Percentiles rank a stretch among this genome's conserved stretches.
These are phyloP conservation scores for Decorospora gaudefroyi DNA, from an alignment of 2,329 filamentous ascomycete species.

Conservation along the genomic window DNA sequence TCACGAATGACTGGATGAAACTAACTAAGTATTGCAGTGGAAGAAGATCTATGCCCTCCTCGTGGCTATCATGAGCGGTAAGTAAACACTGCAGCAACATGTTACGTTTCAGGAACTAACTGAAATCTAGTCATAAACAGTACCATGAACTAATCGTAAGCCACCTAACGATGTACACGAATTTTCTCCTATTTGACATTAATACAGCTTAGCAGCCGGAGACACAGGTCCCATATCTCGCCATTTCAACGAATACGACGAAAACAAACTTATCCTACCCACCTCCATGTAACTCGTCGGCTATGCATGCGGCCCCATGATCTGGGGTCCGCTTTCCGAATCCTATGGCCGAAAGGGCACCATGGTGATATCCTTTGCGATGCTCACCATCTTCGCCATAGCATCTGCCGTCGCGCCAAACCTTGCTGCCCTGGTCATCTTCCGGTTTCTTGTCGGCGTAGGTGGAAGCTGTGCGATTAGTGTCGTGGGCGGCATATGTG, in stretches of 20 bases:
- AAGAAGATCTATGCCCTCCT: constrained; percentile 62
- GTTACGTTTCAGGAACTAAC: constrained; percentile 5
- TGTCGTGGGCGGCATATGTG: constrained; percentile 64
- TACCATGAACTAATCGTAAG: constrained; percentile 64
- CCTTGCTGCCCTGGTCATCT: constrained; percentile 51
- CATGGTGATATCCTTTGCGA: constrained; percentile 57
- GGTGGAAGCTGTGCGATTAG: constrained; percentile 58
- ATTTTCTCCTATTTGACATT: neutral
- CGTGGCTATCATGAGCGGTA: constrained; percentile 61
- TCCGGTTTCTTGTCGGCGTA: constrained; percentile 52
- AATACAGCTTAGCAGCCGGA: constrained; percentile 61
- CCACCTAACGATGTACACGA: neutral
- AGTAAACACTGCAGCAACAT: constrained; percentile 2
- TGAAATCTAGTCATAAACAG: constrained; percentile 59
- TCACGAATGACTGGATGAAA: too few relatives aligned
- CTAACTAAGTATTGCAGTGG: too few relatives aligned
- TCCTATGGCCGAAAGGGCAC: constrained; percentile 53
- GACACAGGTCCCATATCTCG: constrained; percentile 62
- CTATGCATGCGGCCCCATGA: constrained; percentile 52
- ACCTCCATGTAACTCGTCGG: constrained; percentile 58
- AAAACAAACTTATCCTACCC: constrained; percentile 53
- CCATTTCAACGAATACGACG: constrained; percentile 60
- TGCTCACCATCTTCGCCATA: constrained; percentile 54
- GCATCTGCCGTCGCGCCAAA: constrained; percentile 52
- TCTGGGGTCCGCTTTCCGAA: constrained; percentile 53